Evolutionary conservation across 192 early-diverging fungal species (phyloP).

Genomic region (Coemansia sp.): DNA sequence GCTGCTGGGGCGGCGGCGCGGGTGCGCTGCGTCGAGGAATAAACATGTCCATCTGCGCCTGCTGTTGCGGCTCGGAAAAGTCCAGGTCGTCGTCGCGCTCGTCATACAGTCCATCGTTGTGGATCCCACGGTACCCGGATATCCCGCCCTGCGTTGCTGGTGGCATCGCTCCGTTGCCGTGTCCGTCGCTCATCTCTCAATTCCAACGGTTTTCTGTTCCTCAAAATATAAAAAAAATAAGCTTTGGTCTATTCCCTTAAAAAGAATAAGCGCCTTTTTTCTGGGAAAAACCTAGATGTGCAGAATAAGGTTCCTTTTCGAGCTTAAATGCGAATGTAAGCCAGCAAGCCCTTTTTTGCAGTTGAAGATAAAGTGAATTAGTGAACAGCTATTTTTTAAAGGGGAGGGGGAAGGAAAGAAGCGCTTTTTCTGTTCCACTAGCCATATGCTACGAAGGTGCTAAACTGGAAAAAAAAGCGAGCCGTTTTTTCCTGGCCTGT

Average conservation of each 20-base stretch:
- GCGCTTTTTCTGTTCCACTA: neutral
- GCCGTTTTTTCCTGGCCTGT: neutral
- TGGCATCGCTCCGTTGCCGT: slow-evolving; percentile 25
- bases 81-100: slow-evolving; percentile 39
- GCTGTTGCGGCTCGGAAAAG: slow-evolving; percentile 17
- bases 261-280: too few species aligned
- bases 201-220: slow-evolving; percentile 10
- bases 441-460: too few species aligned
- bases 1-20: slow-evolving; percentile 27
- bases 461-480: too few species aligned
- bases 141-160: slow-evolving; percentile 9
- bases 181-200: slow-evolving; percentile 49
- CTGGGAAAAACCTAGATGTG: too few species aligned
- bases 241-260: slow-evolving; percentile 2
- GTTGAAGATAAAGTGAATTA: too few species aligned
- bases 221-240: slow-evolving; percentile 14
- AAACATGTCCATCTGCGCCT: slow-evolving; percentile 39
- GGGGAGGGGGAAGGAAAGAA: slow-evolving; percentile 9
- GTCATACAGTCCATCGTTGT: slow-evolving; percentile 31
- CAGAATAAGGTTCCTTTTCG: neutral
- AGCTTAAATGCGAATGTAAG: neutral
- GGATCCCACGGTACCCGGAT: slow-evolving; percentile 18
- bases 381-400: neutral
- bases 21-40: slow-evolving; percentile 54
- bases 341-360: too few species aligned